Base-by-base conservation (phyloP, 345 rosid species). In the Tarenaya hassleriana region DNA sequence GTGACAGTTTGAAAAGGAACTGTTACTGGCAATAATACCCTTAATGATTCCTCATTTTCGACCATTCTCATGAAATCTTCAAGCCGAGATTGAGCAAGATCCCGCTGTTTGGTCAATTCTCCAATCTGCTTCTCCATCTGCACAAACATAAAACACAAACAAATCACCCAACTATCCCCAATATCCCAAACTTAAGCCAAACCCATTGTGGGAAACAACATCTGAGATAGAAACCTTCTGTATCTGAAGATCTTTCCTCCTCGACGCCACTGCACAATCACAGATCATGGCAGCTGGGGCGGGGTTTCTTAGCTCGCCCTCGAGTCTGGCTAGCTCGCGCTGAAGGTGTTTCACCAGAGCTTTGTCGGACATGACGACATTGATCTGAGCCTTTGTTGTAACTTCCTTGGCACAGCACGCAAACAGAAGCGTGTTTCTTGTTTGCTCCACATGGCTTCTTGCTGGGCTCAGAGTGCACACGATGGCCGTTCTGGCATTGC, bases 361-460 rank as follows among this genome's bases (percentile, higher is more conserved):
- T n/a, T 75, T 74, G 87, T 57, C 70, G 87, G 96, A 82, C 80
- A 91, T 60, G 37, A 88, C 86, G 18, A 87, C 85, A 34, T 88
- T 84, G 63, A 92, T 86, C 62, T 77, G 90, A 37, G 96, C 98
- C 69, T 81, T 84, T 37, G 94, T 92, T 41, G 81, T 34, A 73
- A 92, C 95, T 67, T 84, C 95, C 67, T 88, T 88, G 8, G 98
- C 98, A 69, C 96, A 88, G 55, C 94, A 82, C 41, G 98, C 98
- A 55, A 92, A 92, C 67, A 92, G 56, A 61, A 92, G 84, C 14
- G 94, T 88, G 59, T 92, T 92, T 63, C 96, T 81, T 47, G 98
- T 81, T 61, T 92, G 96, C 66, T 92, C 98, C 37, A 85, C 94
- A 60, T 92, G 95, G 67, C 56, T 74, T 73, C 94, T 74, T 33